A percentile compares a stretch with the other conserved stretches of the same genome.
phyloP scores from a whole-genome alignment of 148 eudicot genomes.

The Diospyros kaki region DNA sequence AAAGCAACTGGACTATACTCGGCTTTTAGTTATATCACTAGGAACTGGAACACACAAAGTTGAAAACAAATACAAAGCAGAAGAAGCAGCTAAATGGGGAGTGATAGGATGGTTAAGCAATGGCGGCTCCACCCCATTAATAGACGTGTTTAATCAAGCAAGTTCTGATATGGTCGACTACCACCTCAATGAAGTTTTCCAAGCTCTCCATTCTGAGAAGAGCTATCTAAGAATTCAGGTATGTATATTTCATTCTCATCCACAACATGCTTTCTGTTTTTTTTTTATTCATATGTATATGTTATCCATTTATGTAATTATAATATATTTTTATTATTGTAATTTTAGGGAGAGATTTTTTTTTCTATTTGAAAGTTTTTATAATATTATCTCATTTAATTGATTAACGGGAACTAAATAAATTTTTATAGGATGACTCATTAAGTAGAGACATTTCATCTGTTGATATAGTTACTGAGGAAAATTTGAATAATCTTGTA shows the following conservation, averaged over 20 bases:
- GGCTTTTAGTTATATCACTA: constrained; percentile 24
- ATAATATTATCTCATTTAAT: too few relatives aligned
- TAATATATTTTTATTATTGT: too few relatives aligned
- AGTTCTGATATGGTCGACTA: constrained; percentile 33
- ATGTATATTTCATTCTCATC: too few relatives aligned
- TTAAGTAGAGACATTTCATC: constrained; percentile 19
- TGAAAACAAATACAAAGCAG: constrained; percentile 16
- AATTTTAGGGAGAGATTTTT: too few relatives aligned
- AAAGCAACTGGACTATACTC: constrained; percentile 20
- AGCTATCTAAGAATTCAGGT: constrained; percentile 37
- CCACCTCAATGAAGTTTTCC: constrained; percentile 20
- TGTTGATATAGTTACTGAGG: constrained; percentile 23
- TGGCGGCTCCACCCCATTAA: constrained; percentile 26
- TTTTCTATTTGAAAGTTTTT: too few relatives aligned
- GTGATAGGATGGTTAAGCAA: constrained; percentile 21
- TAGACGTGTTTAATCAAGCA: constrained; percentile 29
- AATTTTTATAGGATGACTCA: constrained; percentile 24
- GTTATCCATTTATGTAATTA: too few relatives aligned
- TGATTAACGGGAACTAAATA: too few relatives aligned
- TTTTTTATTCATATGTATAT: too few relatives aligned
- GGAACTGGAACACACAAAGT: constrained; percentile 27
- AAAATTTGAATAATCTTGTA: constrained; percentile 30
- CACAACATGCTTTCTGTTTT: too few relatives aligned
- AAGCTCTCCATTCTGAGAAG: constrained; percentile 24
- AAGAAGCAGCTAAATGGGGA: constrained; percentile 33